Evolutionary conservation across 139 green algal species (phyloP), one percentile per base, ranked within the genome.

Genomic region (Picochlorum sp.): DNA sequence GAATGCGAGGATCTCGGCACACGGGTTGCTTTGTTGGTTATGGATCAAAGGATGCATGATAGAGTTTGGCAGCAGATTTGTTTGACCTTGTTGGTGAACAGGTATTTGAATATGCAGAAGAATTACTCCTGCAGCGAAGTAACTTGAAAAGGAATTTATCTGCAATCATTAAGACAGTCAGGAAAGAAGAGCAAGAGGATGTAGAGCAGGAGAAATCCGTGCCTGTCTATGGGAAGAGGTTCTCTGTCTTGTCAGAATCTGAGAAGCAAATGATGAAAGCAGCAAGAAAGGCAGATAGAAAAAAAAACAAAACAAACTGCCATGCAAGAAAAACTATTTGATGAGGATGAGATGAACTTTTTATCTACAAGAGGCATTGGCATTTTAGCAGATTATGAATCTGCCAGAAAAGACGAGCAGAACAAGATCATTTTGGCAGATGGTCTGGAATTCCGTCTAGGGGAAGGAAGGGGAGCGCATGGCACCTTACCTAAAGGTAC

Each of bases 1-100:
- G 34, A 41, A 41, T 41, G 34, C 34, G 34, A 11, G 34, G 34
- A 41, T 41, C 34, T 77, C 20, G 32, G 57, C 3, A 77, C 70
- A 41, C 58, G 61, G 26, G 57, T 72, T 3, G 62, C 54, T 16
- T 50, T 63, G 30, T 18, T 72, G 64, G 8, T 77, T 55, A 64
- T 62, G 15, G 18, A 18, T 16, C 15, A 32, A 52, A 56, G 58
- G 38, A 15, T 10, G 55, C 45, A 49, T 44, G 70, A 77, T 18
- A 89, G 26, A 70, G 73, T 62, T 23, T 76, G 24, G 90, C 87
- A 15, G 78, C 81, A 0, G 79, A 92, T 68, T 74, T 96, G 34
- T 84, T 90, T 63, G 88, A 96, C 44, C 57, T 96, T 57, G 62
- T 95, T 61, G 88, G 90, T 0, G 82, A 90, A 11, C 54, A 47